Conservation (phyloP, 345 rosid species). For the Combretum micranthum region DNA sequence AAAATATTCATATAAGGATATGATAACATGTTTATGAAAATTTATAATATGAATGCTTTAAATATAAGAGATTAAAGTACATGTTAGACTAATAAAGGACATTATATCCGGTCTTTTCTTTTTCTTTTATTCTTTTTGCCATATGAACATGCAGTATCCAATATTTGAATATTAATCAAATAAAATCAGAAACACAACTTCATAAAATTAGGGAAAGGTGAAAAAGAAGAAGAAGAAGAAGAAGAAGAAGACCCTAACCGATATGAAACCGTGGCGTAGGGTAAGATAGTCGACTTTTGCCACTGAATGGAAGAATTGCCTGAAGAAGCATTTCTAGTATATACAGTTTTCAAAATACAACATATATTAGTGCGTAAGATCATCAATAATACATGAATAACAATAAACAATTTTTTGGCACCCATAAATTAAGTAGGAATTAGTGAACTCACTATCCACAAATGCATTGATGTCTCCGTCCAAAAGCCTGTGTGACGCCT, state of each 20-base stretch:
- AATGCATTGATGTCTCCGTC: constrained; percentile 24
- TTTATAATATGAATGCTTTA: too few species aligned
- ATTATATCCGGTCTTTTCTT: too few species aligned
- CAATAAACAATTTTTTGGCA: neutral
- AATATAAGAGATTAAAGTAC: too few species aligned
- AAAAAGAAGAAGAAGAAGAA: neutral
- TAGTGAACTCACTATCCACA: constrained; percentile 48
- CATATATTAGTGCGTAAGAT: neutral
- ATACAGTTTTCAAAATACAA: neutral
- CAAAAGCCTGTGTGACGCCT: constrained; percentile 50
- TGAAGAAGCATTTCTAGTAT: constrained; percentile 64
- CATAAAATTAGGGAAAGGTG: neutral
- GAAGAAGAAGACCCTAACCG: constrained; percentile 24
- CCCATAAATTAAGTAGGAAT: neutral
- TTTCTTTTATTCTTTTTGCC: too few species aligned
- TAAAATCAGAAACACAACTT: neutral
- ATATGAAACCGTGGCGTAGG: constrained; percentile 66
- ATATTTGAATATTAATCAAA: neutral
- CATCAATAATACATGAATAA: neutral
- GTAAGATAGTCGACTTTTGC: constrained; percentile 76
- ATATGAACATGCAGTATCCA: too few species aligned
- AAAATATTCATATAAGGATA: too few species aligned
- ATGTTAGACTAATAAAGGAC: too few species aligned
- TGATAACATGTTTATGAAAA: too few species aligned
- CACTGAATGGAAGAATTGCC: constrained; percentile 58